A percentile compares a stretch with the other conserved stretches of the same genome.
Conservation (phyloP, 805 yeast genomes). For the Metschnikowia hibisci region DNA sequence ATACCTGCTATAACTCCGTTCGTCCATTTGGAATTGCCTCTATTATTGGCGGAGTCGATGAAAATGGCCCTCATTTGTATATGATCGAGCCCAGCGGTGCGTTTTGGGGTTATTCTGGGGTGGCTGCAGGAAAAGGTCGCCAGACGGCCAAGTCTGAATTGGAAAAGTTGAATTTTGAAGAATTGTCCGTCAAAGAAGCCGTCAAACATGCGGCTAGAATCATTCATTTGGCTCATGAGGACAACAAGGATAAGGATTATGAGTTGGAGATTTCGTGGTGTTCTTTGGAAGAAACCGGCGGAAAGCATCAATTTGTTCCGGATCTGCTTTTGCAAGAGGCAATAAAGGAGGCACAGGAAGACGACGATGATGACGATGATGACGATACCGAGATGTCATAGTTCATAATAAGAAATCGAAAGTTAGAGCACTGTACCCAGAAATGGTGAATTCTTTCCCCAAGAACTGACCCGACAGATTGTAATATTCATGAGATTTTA, state of each 20-base stretch:
- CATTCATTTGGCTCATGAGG: slow-evolving; percentile 93
- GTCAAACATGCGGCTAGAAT: slow-evolving; percentile 92
- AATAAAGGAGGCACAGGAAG: slow-evolving; percentile 74
- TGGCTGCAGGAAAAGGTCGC: slow-evolving; percentile 98
- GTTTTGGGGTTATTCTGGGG: slow-evolving; percentile 96
- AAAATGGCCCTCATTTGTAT: slow-evolving; percentile 84
- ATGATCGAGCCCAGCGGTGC: slow-evolving; percentile 98
- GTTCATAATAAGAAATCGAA: background rate
- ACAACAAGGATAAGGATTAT: slow-evolving; percentile 94
- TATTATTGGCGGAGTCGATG: slow-evolving; percentile 91
- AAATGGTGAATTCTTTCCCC: background rate
- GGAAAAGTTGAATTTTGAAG: slow-evolving; percentile 78
- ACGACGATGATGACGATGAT: slow-evolving; percentile 72
- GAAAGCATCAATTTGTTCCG: slow-evolving; percentile 78
- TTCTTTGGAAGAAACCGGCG: slow-evolving; percentile 68
- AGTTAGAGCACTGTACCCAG: background rate
- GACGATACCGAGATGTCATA: slow-evolving; percentile 35
- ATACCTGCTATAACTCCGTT: slow-evolving; percentile 92
- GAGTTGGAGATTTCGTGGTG: slow-evolving; percentile 94
- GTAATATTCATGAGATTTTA: too few relatives aligned
- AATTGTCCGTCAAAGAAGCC: slow-evolving; percentile 72
- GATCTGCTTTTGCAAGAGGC: slow-evolving; percentile 80
- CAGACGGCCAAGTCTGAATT: slow-evolving; percentile 97
- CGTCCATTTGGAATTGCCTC: slow-evolving; percentile 96
- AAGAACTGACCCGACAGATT: background rate